These are phyloP conservation scores for Astragalus glycyphyllos DNA, from an alignment of 306 rosid genomes.

Conservation along the genomic window DNA sequence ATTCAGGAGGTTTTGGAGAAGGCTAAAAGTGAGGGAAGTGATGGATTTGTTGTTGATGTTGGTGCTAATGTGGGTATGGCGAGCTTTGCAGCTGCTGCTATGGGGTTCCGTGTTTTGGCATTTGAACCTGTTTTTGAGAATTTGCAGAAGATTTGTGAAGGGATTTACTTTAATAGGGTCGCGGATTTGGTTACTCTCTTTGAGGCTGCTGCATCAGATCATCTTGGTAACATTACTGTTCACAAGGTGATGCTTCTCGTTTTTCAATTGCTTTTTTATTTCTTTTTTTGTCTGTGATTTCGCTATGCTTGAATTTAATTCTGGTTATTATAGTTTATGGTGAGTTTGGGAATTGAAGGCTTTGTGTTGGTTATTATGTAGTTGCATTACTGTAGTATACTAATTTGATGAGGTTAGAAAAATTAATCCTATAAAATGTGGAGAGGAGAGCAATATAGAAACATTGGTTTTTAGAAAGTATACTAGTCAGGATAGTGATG, in stretches of 20 bases:
- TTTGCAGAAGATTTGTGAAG: conserved; percentile 94
- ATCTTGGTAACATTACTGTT: conserved; percentile 77
- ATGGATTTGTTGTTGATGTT: conserved; percentile 83
- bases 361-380: neutral
- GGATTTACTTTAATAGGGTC: conserved; percentile 82
- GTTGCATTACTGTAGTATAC: conserved; percentile 2
- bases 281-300: neutral
- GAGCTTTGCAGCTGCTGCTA: conserved; percentile 86
- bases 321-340: neutral
- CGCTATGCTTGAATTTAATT: conserved; percentile 18
- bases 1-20: conserved; percentile 76
- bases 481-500: neutral
- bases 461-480: neutral
- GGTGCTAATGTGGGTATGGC: conserved; percentile 99
- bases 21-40: conserved; percentile 56
- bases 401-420: neutral
- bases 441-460: neutral
- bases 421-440: neutral
- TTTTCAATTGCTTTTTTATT: neutral
- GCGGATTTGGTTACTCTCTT: conserved; percentile 81
- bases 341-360: neutral
- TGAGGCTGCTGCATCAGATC: conserved; percentile 87
- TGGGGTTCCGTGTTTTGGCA: conserved; percentile 84
- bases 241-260: conserved; percentile 65
- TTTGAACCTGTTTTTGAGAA: conserved; percentile 96